Percentiles rank a stretch among this genome's conserved stretches.
Evolutionary conservation across 2,329 filamentous ascomycete genomes (phyloP).

Genomic region (Microcyclospora pomicola): DNA sequence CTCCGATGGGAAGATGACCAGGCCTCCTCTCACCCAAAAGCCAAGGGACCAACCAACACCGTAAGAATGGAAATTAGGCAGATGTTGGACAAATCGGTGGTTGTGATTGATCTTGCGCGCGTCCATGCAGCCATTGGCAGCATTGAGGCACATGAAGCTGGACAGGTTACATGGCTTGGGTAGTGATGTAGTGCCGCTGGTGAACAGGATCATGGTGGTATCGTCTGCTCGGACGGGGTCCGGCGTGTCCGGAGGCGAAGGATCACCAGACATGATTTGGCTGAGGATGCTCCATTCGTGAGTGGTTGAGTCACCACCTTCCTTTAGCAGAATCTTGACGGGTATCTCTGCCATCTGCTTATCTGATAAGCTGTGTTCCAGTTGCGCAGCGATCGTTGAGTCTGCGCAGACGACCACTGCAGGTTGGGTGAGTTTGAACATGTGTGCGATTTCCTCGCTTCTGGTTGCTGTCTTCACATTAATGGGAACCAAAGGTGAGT

Average conservation of each 20-base stretch:
- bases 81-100: slow-evolving; percentile 18
- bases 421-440: slow-evolving; percentile 18
- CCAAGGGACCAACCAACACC: slow-evolving; percentile 19
- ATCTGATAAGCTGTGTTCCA: slow-evolving; percentile 15
- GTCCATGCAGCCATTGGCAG: slow-evolving; percentile 19
- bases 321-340: slow-evolving; percentile 12
- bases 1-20: slow-evolving; percentile 18
- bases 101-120: slow-evolving; percentile 16
- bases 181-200: slow-evolving; percentile 36
- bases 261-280: slow-evolving; percentile 18
- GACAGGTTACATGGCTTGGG: slow-evolving; percentile 35
- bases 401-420: slow-evolving; percentile 17
- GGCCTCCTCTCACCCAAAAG: slow-evolving; percentile 16
- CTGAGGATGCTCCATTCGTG: slow-evolving; percentile 15
- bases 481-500: slow-evolving; percentile 20
- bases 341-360: slow-evolving; percentile 14
- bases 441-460: slow-evolving; percentile 19
- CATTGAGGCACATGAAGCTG: slow-evolving; percentile 24
- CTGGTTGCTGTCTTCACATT: slow-evolving; percentile 19
- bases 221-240: slow-evolving; percentile 16
- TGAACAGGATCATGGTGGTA: slow-evolving; percentile 33
- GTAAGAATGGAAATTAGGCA: slow-evolving; percentile 21
- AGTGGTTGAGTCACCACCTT: slow-evolving; percentile 8
- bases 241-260: slow-evolving; percentile 19
- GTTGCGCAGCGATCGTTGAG: slow-evolving; percentile 14